Base-by-base conservation (phyloP, 768 basidiomycete genomes). In the Leccinum incarnatum region DNA sequence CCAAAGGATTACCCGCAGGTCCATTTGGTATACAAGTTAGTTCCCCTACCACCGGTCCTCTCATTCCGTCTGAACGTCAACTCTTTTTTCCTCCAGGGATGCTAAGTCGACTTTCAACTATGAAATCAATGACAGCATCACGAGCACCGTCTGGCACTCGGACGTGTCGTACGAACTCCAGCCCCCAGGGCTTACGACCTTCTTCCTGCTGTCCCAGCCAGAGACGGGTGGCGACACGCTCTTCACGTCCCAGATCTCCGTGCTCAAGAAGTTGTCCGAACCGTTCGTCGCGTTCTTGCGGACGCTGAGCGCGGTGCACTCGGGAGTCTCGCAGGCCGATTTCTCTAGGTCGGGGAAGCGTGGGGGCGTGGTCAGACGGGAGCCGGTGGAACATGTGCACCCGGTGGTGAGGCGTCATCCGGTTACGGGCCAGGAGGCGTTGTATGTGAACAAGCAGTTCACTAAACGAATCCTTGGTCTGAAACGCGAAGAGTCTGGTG, bases 391-490 rank as follows among this genome's bases (percentile, higher is more conserved):
- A 72, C 79, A 90, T 65, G 73, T 88, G 25, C 91, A 95, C 64
- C 93, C 91, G 3, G 74, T 95, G 29, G 80, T 95, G 29, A 78
- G 91, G 61, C 78, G 73, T 62, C 92, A 94, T 72, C 92, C 93
- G 1, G 91, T 94, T 29, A 95, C 93, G 0, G 91, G 90, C 19
- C 85, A 89, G 62, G 92, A 95, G 72, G 89, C 91, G 0, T 78
- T 93, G 55, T 95, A 89, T 70, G 90, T 96, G 59, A 93, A 94
- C 77, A 81, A 81, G 61, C 90, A 92, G 63, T 94, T 95, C 78
- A 89, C 91, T 0, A 80, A 80, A 49, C 79, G 85, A 30, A 94
- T 95, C 62, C 83, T 93, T 21, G 93, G 89, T 21, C 78, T 93
- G 60, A 95, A 93, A 79, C 74, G 79, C 25, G 90, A 94, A 70